Base-by-base conservation (phyloP, 495 filamentous ascomycete species). In the Aspergillus egyptiacus region DNA sequence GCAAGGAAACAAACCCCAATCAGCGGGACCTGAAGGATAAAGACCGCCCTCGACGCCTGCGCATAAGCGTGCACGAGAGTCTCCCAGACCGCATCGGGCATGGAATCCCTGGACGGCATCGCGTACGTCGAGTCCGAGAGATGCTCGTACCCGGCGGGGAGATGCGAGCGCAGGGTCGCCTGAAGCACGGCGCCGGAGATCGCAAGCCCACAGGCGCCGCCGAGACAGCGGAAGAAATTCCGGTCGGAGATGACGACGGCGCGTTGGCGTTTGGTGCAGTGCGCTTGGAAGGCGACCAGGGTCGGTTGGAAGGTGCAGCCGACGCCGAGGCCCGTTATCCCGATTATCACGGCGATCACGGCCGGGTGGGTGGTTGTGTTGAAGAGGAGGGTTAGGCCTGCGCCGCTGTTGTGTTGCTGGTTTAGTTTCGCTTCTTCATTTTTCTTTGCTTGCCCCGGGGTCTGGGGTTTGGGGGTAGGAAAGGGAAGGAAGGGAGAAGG, bases 231-330 rank as follows among this genome's bases (percentile, higher is more conserved):
- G 55, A 84, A 72, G 60, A 84, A 82, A 54, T 85, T 85, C 5
- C 81, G 74, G 47, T 80, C 71, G 9, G 74, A 75, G 20, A 81
- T 83, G 6, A 80, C 72, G 1, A 84, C 74, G 0, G 82, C 82
- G 35, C 80, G 69, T 39, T 85, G 77, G 1, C 72, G 58, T 37
- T 80, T 76, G 11, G 65, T 70, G 30, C 69, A 78, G 56, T 83
- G 78, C 8, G 82, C 79, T 59, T 84, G 80, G 17, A 81, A 59
- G 7, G 81, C 81, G n/a, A 85, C 75, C 0, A 85, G 65, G 13
- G 72, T 73, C 11, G 81, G 80, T 53, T 84, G 81, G 51, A 83
- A 80, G 11, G 74, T 74, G 41, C 66, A 67, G n/a, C 81, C 82
- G 4, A 80, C 58, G 3, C 81, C 81, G 3, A 72, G 53, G 9